These are phyloP conservation scores for Sarocladium oryzae DNA, from an alignment of 2,329 filamentous ascomycete genomes.

Conservation along the genomic window DNA sequence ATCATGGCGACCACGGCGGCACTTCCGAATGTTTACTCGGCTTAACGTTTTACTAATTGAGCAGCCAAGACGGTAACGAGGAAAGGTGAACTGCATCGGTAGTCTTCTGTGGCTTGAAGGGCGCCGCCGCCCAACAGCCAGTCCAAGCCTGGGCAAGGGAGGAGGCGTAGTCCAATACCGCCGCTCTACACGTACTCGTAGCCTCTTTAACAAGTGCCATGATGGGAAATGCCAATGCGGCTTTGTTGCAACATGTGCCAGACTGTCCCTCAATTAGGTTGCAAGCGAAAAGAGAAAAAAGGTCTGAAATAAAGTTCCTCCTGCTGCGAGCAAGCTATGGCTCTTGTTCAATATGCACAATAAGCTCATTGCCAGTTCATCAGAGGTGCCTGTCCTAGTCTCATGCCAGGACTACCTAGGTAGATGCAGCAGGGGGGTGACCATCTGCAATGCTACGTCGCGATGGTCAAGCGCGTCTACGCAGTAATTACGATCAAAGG, in stretches of 20 bases:
- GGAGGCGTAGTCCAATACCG: not conserved
- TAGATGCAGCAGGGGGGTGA: too few species aligned
- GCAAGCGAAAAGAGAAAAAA: too few species aligned
- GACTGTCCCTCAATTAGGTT: too few species aligned
- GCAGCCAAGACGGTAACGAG: not conserved
- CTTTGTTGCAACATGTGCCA: not conserved
- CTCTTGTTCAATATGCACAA: too few species aligned
- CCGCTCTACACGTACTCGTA: not conserved
- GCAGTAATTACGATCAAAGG: not conserved
- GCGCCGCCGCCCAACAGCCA: not conserved
- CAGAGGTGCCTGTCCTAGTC: too few species aligned
- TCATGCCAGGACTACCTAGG: too few species aligned
- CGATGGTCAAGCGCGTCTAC: not conserved
- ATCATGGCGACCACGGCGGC: not conserved
- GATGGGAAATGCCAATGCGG: not conserved
- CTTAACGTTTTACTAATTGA: not conserved
- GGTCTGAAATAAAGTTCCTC: not conserved
- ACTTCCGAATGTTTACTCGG: not conserved
- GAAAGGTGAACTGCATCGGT: not conserved
- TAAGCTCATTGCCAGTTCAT: too few species aligned
- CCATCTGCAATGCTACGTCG: conserved; percentile 4
- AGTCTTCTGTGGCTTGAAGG: conserved; percentile 1
- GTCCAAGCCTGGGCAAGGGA: not conserved
- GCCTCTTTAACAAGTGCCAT: not conserved
- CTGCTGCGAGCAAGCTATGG: not conserved